Percentiles rank a stretch among this genome's conserved stretches.
phyloP scores from a whole-genome alignment of 2,329 filamentous ascomycete genomes.

The Phialemonium atrogriseum region DNA sequence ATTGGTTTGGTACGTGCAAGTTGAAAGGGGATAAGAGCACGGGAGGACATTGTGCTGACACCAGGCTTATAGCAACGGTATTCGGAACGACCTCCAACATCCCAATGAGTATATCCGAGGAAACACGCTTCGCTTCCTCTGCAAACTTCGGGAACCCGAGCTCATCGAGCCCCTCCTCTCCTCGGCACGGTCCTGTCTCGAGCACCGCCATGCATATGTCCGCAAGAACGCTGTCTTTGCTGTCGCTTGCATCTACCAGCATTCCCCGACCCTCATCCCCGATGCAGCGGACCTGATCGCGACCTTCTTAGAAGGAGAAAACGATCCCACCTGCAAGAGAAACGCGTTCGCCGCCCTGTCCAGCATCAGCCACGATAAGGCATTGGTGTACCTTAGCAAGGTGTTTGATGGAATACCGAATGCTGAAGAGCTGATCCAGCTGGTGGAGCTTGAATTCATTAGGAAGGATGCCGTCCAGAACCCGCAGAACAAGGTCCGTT shows the following conservation, averaged over 20 bases:
- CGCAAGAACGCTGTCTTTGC: slow-evolving; percentile 98
- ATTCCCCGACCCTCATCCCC: slow-evolving; percentile 86
- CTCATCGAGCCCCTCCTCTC: slow-evolving; percentile 93
- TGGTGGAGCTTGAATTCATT: slow-evolving; percentile 95
- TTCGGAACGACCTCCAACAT: slow-evolving; percentile 93
- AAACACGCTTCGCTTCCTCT: slow-evolving; percentile 95
- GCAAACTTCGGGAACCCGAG: slow-evolving; percentile 91
- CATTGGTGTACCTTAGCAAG: slow-evolving; percentile 75
- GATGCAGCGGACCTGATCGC: slow-evolving; percentile 90
- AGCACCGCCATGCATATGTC: slow-evolving; percentile 95
- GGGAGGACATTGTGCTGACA: slow-evolving; percentile 14
- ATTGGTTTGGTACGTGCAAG: slow-evolving; percentile 68
- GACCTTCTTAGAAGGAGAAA: slow-evolving; percentile 83
- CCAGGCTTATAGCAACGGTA: slow-evolving; percentile 66
- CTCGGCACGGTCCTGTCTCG: slow-evolving; percentile 83
- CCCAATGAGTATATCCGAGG: slow-evolving; percentile 97
- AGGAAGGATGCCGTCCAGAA: slow-evolving; percentile 95
- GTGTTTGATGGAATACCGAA: slow-evolving; percentile 93
- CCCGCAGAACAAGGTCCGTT: slow-evolving; percentile 76
- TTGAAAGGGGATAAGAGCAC: neutral
- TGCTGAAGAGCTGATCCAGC: slow-evolving; percentile 84
- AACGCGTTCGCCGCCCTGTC: slow-evolving; percentile 92
- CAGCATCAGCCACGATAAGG: slow-evolving; percentile 88
- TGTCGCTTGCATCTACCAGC: slow-evolving; percentile 82
- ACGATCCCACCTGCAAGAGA: slow-evolving; percentile 90